A percentile compares a stretch with the other conserved stretches of the same genome.
Evolutionary conservation across 768 basidiomycete genomes (phyloP).

Genomic region (Tylopilus intermedius): DNA sequence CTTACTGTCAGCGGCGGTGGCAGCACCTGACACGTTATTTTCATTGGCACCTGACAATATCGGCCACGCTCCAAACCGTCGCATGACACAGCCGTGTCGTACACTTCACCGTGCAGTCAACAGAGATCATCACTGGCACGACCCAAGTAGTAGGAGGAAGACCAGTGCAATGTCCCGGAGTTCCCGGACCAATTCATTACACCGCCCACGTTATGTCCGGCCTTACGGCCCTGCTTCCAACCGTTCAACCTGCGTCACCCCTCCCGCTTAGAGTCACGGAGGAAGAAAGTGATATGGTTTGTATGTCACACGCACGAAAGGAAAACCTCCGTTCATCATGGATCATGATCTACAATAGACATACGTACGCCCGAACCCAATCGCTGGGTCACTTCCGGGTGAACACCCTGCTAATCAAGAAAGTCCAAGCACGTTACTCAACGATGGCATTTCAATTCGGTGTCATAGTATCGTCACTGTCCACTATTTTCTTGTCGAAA

Average conservation of each 20-base stretch:
- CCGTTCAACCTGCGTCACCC: neutral
- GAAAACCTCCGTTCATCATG: neutral
- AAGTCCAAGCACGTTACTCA: neutral
- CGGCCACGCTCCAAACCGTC: too few species aligned
- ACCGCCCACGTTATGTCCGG: neutral
- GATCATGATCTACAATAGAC: neutral
- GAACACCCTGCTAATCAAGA: neutral
- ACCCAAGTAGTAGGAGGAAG: too few species aligned
- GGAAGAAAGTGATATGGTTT: too few species aligned
- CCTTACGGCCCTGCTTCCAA: neutral
- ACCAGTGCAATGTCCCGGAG: neutral
- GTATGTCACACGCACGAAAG: too few species aligned
- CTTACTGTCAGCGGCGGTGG: too few species aligned
- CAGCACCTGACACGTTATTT: too few species aligned
- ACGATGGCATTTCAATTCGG: neutral
- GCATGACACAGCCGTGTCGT: too few species aligned
- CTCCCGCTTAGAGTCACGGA: neutral
- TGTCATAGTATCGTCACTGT: neutral
- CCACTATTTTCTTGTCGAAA: conserved; percentile 4
- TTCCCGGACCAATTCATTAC: too few species aligned
- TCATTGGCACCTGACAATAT: too few species aligned
- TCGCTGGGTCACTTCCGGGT: neutral
- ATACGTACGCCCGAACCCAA: neutral
- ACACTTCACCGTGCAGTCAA: too few species aligned
- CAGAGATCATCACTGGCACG: too few species aligned